Base-by-base conservation (phyloP, 768 basidiomycete species). In the Suillus tomentosus region DNA sequence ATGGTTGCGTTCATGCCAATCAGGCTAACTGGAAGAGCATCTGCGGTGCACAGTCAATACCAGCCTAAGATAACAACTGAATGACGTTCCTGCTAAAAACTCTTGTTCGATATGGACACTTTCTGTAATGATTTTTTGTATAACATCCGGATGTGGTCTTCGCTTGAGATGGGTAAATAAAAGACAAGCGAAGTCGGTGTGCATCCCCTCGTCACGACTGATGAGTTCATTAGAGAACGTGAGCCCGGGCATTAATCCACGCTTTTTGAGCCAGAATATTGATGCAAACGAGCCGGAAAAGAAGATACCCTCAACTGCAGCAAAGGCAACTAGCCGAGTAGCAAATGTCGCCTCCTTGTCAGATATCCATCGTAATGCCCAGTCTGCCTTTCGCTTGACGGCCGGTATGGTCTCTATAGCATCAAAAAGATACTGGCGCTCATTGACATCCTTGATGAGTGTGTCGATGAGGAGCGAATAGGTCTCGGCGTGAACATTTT, bases 171-270 rank as follows among this genome's bases (percentile, higher is more conserved):
- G 91, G 62, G 84, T 85, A 79, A 96, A 95, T 40, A 97, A 82
- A 2, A 97, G 78, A 74, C 95, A 96, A 2, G 95, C 94, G 71
- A 97, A 96, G 76, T 98, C 95, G 72, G 95, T 96, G 77, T 98
- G 96, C 80, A 97, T 89, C 55, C 95, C 96, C 77, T 97, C 96
- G 68, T 97, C 96, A 19, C 96, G 87, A 63, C 91, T 92, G 78
- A 98, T 98, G 71, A 97, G 87, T 75, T 97, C 96, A 73, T 98
- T 98, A 15, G 95, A 96, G 77, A 96, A 97, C 0, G 96, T 94
- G 45, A 98, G 81, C n/a, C 96, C 96, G 31, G 95, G 94, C 95
- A 97, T 95, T 22, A 98, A 82, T 7, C 96, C 96, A 11, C 96
- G 87, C 79, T 97, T 97, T 85, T 97, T 97, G 67, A 98, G 72